A percentile compares a stretch with the other conserved stretches of the same genome.
Conservation (phyloP, 176 grass and related monocot species). For the Pontederia crassipes region DNA sequence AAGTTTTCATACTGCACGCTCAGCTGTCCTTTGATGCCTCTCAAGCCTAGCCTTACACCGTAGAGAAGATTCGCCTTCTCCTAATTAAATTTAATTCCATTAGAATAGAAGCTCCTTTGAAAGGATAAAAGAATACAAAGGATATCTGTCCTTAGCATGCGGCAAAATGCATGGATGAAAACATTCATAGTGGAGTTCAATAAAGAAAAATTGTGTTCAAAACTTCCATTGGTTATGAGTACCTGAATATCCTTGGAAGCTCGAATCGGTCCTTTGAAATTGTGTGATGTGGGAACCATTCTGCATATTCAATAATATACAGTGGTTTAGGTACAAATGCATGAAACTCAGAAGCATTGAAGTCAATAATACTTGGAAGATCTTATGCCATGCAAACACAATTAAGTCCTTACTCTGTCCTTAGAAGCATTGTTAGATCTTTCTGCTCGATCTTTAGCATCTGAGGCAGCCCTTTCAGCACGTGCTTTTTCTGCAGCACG, state of each 20-base stretch:
- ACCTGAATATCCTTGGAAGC: slow-evolving; percentile 23
- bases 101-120: not conserved
- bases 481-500: slow-evolving; percentile 78
- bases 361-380: not conserved
- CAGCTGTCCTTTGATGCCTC: slow-evolving; percentile 75
- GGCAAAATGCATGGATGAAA: too few relatives aligned
- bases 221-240: slow-evolving; percentile 39
- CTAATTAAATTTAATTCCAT: slow-evolving; percentile 25
- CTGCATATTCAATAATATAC: slow-evolving; percentile 20
- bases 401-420: not conserved
- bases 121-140: too few relatives aligned
- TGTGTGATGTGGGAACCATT: slow-evolving; percentile 36
- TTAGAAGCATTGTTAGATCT: slow-evolving; percentile 44
- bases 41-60: slow-evolving; percentile 82
- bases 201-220: slow-evolving; percentile 1
- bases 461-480: slow-evolving; percentile 61
- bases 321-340: not conserved
- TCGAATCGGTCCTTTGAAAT: slow-evolving; percentile 42
- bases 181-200: too few relatives aligned
- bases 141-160: too few relatives aligned
- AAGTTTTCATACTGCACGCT: slow-evolving; percentile 55
- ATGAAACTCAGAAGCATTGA: not conserved
- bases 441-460: slow-evolving; percentile 58
- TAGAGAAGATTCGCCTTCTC: slow-evolving; percentile 64
- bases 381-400: too few relatives aligned